A percentile compares a stretch with the other conserved stretches of the same genome.
These are phyloP conservation scores for Gossypium stocksii DNA, from an alignment of 345 rosid species.

Conservation along the genomic window DNA sequence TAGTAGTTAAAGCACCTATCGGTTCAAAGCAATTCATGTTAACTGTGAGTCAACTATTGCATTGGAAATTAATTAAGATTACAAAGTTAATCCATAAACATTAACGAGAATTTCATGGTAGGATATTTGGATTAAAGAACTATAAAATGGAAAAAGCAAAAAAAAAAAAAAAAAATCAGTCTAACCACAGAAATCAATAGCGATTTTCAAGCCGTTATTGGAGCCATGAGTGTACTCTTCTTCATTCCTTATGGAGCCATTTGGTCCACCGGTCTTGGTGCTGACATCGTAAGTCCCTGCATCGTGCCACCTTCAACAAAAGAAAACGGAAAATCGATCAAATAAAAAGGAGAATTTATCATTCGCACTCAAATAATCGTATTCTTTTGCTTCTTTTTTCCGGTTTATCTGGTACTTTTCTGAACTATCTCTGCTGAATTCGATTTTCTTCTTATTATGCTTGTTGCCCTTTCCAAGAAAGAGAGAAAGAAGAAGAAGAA, in stretches of 20 bases:
- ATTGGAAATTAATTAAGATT: background rate
- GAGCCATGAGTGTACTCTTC: slow-evolving; percentile 73
- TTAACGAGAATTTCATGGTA: background rate
- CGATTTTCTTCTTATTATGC: background rate
- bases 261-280: slow-evolving; percentile 84
- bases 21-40: background rate
- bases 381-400: background rate
- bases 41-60: background rate
- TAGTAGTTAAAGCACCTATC: background rate
- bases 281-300: slow-evolving; percentile 84
- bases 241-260: slow-evolving; percentile 84
- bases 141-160: background rate
- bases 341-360: background rate
- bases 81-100: background rate
- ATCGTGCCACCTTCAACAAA: slow-evolving; percentile 77
- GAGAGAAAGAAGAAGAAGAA: background rate
- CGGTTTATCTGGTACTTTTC: background rate
- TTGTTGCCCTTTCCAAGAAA: background rate
- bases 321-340: background rate
- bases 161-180: background rate
- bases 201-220: slow-evolving; percentile 76
- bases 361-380: too few species aligned
- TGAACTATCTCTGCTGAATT: background rate
- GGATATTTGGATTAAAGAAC: background rate
- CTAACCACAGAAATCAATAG: slow-evolving; percentile 75